phyloP scores from a whole-genome alignment of 1,284 basidiomycete species.

The Pseudozyma tsukubaensis region DNA sequence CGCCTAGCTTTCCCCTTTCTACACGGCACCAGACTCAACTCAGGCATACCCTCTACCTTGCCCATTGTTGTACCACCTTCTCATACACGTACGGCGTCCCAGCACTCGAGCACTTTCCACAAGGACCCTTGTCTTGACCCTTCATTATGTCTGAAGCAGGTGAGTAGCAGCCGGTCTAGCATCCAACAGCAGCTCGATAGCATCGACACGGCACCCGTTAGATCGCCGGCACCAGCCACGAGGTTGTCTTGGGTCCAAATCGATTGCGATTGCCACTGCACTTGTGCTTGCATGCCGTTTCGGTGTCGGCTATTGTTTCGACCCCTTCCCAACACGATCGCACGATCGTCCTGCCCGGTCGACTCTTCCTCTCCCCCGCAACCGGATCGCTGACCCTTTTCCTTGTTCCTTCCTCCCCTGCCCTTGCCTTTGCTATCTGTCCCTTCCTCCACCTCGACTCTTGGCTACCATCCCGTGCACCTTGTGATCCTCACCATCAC shows the following conservation, averaged over 20 bases:
- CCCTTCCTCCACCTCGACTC: background rate
- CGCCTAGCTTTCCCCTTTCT: background rate
- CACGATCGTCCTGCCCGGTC: conserved; percentile 18
- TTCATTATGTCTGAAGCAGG: conserved; percentile 39
- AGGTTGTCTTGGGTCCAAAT: background rate
- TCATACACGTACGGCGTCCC: background rate
- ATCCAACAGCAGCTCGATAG: background rate
- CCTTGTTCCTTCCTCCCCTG: background rate
- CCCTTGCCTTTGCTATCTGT: too few relatives aligned
- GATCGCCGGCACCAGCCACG: background rate
- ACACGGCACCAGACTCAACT: background rate
- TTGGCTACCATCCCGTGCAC: background rate
- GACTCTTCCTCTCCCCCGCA: background rate
- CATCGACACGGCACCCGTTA: background rate
- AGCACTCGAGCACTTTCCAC: background rate
- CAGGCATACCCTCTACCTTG: background rate
- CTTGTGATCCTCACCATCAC: too few relatives aligned
- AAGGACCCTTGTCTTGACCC: conserved; percentile 1
- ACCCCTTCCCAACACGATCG: conserved; percentile 12
- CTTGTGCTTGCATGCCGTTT: background rate
- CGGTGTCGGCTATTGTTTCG: background rate
- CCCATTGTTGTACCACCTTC: too few relatives aligned
- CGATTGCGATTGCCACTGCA: background rate
- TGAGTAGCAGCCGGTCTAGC: conserved; percentile 5
- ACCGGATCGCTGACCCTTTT: conserved; percentile 4